These are phyloP conservation scores for Talaromyces verruculosus DNA, from an alignment of 2,329 filamentous ascomycete species.

Conservation along the genomic window DNA sequence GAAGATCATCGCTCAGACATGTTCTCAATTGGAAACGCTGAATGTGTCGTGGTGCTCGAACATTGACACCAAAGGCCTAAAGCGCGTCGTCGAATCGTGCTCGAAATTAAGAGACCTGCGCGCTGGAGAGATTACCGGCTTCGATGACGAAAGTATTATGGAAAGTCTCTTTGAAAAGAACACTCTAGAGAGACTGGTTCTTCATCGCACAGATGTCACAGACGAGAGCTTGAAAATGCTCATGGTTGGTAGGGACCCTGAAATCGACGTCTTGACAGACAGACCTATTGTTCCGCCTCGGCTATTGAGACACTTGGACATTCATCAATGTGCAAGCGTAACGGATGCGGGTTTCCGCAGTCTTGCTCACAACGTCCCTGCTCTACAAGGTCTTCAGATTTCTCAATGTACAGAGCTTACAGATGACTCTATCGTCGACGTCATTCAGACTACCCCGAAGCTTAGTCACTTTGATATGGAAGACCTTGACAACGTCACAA, in stretches of 20 bases:
- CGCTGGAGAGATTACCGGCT: conserved; percentile 77
- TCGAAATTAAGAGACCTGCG: conserved; percentile 73
- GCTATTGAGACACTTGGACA: conserved; percentile 77
- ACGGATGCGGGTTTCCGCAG: conserved; percentile 70
- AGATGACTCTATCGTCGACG: conserved; percentile 68
- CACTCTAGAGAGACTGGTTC: conserved; percentile 74
- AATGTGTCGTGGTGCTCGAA: conserved; percentile 94
- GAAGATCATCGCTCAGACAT: conserved; percentile 79
- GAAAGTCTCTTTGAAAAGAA: conserved; percentile 75
- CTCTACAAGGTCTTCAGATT: conserved; percentile 79
- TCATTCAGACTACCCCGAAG: conserved; percentile 72
- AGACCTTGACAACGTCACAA: conserved; percentile 75
- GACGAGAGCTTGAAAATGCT: conserved; percentile 73
- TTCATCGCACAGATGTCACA: conserved; percentile 74
- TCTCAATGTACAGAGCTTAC: conserved; percentile 73
- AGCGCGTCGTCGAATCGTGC: conserved; percentile 70
- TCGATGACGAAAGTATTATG: conserved; percentile 72
- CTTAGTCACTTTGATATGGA: conserved; percentile 89
- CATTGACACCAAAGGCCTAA: conserved; percentile 74
- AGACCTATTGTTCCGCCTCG: conserved; percentile 73
- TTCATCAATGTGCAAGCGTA: conserved; percentile 74
- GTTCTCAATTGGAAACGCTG: conserved; percentile 75
- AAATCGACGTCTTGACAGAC: conserved; percentile 77
- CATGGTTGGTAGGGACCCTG: conserved; percentile 71
- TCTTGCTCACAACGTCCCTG: conserved; percentile 72